Evolutionary conservation across 148 eudicot species (phyloP).

Genomic region (Oxyria digyna): DNA sequence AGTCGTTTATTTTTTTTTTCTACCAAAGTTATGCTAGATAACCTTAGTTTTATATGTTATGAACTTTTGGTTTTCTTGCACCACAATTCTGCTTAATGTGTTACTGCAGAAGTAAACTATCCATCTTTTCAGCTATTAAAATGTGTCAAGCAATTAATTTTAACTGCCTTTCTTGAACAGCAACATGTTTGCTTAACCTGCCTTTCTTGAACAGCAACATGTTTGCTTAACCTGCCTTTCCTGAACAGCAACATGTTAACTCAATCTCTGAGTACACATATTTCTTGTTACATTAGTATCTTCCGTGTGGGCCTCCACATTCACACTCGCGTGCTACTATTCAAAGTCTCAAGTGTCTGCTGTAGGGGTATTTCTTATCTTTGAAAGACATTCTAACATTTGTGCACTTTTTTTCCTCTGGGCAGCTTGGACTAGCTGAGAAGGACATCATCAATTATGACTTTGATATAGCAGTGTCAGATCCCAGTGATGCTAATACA

Average conservation of each 20-base stretch:
- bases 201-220: too few relatives aligned
- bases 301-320: too few relatives aligned
- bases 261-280: too few relatives aligned
- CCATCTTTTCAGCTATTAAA: not conserved
- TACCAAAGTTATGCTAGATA: not conserved
- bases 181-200: too few relatives aligned
- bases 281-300: too few relatives aligned
- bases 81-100: not conserved
- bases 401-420: conserved; percentile 13
- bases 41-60: not conserved
- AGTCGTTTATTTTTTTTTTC: not conserved
- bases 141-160: not conserved
- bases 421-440: conserved; percentile 91
- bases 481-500: conserved; percentile 91
- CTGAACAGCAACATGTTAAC: too few relatives aligned
- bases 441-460: conserved; percentile 71
- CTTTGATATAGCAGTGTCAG: conserved; percentile 62
- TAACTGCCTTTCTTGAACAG: too few relatives aligned
- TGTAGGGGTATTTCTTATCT: not conserved
- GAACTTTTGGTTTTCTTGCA: not conserved
- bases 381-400: not conserved
- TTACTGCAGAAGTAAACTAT: not conserved
- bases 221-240: too few relatives aligned
- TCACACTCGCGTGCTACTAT: too few relatives aligned
- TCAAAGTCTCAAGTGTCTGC: not conserved